Evolutionary conservation across 169 alveolate genomes (phyloP).

Genomic region (Ophryocystis elektroscirrha): DNA sequence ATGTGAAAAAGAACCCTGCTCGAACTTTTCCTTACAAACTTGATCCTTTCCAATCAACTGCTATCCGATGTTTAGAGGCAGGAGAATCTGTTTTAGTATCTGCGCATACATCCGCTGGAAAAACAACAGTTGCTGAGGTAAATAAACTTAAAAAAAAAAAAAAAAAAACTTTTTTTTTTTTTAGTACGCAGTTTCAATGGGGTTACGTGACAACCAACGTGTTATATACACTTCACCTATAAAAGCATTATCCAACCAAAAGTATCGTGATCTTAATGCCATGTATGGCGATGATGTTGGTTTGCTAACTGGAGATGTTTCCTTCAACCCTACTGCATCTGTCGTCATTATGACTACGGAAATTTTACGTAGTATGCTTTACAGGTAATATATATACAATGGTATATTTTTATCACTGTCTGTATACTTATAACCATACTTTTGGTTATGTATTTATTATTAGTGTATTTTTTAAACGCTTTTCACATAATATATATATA

Average conservation of each 20-base stretch:
- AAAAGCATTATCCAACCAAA: slow-evolving; percentile 89
- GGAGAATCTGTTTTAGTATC: slow-evolving; percentile 89
- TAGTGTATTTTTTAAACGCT: background rate
- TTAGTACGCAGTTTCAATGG: slow-evolving; percentile 94
- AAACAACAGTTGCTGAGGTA: slow-evolving; percentile 97
- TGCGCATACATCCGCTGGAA: slow-evolving; percentile 99
- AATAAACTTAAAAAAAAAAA: no score
- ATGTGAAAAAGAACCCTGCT: no score
- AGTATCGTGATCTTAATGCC: slow-evolving; percentile 85
- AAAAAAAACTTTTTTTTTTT: no score
- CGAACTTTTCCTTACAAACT: slow-evolving; percentile 38
- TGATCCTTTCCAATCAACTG: slow-evolving; percentile 80
- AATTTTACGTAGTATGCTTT: slow-evolving; percentile 83
- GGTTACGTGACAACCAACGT: slow-evolving; percentile 74
- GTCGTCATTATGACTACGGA: slow-evolving; percentile 98
- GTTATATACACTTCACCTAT: slow-evolving; percentile 96
- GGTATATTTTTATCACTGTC: slow-evolving; percentile 56
- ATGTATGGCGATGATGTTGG: slow-evolving; percentile 91
- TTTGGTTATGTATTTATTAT: background rate
- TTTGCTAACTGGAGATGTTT: slow-evolving; percentile 96
- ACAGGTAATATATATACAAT: slow-evolving; percentile 81
- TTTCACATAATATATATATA: background rate
- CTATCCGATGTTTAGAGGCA: slow-evolving; percentile 73
- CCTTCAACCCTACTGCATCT: slow-evolving; percentile 84
- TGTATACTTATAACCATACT: slow-evolving; percentile 1